Conservation (phyloP, 106 monocot genomes). For the Dendrobium nobile region DNA sequence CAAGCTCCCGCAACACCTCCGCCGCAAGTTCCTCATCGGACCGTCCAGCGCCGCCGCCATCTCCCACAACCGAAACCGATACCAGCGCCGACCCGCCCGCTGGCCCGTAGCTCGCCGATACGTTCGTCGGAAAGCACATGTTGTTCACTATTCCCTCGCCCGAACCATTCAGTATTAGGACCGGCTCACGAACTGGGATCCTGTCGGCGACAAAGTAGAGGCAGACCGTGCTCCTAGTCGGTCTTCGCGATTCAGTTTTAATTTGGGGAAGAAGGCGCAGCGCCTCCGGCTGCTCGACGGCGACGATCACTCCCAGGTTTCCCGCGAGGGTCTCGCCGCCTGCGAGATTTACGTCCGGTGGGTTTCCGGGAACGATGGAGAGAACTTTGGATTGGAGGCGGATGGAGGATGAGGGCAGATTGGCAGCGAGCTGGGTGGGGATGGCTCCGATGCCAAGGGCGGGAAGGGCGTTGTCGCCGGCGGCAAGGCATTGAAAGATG, state of each 20-base stretch:
- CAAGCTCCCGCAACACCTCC: constrained; percentile 57
- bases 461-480: constrained; percentile 77
- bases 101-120: constrained; percentile 80
- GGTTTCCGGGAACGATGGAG: constrained; percentile 9
- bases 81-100: constrained; percentile 54
- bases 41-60: constrained; percentile 25
- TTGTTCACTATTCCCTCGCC: constrained; percentile 87
- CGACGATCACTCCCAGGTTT: constrained; percentile 61
- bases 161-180: constrained; percentile 88
- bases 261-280: constrained; percentile 35
- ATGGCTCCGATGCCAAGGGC: constrained; percentile 69
- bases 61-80: constrained; percentile 53
- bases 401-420: constrained; percentile 31
- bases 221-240: constrained; percentile 60
- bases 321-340: constrained; percentile 35
- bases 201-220: constrained; percentile 73
- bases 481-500: constrained; percentile 79
- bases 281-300: constrained; percentile 77
- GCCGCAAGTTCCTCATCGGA: constrained; percentile 53
- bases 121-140: constrained; percentile 87
- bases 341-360: constrained; percentile 19
- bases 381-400: constrained; percentile 39
- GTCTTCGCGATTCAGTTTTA: neutral
- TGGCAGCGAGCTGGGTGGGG: constrained; percentile 53
- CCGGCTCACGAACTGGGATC: constrained; percentile 47